phyloP scores from a whole-genome alignment of 1,284 basidiomycete species.

The Puccinia triticina region DNA sequence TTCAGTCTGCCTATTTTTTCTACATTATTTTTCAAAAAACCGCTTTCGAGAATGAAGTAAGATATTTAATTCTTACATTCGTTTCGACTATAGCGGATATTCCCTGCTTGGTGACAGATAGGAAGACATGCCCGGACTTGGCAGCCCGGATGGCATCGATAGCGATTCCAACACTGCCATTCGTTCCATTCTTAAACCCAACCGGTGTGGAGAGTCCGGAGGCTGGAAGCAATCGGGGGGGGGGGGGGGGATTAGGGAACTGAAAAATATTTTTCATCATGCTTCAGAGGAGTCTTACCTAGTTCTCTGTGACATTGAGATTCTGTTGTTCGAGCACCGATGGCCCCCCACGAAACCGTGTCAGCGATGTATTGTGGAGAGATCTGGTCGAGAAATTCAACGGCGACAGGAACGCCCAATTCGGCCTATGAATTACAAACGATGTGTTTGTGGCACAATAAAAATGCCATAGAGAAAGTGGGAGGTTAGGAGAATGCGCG shows the following conservation, averaged over 20 bases:
- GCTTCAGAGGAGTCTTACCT: conserved; percentile 52
- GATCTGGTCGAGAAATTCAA: conserved; percentile 70
- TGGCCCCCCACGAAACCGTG: conserved; percentile 94
- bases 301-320: conserved; percentile 86
- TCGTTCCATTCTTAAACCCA: conserved; percentile 86
- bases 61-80: background rate
- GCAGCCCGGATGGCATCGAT: conserved; percentile 95
- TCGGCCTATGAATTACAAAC: conserved; percentile 55
- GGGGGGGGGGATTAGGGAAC: background rate
- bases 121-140: conserved; percentile 90
- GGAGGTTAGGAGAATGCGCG: background rate
- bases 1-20: background rate
- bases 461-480: background rate
- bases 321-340: conserved; percentile 95
- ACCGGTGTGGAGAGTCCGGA: conserved; percentile 82
- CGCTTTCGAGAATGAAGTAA: background rate
- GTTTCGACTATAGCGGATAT: conserved; percentile 63
- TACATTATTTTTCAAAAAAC: background rate
- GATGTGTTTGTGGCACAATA: background rate
- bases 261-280: background rate
- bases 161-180: conserved; percentile 67
- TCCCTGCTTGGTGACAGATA: conserved; percentile 94
- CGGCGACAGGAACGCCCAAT: conserved; percentile 61
- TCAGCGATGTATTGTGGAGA: conserved; percentile 94
- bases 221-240: background rate